Evolutionary conservation across 2,329 filamentous ascomycete species (phyloP), one percentile per base, ranked within the genome.

Genomic region (Capronia coronata): DNA sequence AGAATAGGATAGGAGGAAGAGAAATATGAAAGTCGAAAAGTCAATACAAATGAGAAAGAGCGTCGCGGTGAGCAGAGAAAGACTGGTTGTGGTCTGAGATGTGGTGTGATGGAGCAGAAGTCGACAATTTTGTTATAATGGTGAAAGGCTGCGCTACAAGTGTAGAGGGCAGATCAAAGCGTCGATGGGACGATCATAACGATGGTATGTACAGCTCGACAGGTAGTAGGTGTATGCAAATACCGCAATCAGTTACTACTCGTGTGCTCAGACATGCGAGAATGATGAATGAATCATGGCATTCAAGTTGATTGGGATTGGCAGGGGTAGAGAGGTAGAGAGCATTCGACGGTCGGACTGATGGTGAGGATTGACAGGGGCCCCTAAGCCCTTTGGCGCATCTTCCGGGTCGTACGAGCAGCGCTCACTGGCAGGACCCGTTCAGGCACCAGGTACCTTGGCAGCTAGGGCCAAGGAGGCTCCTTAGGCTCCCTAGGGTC

Each of bases 61-160:
- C 3, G 3, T 32, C 3, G 3, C 29, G 13, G 32, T 25, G 35
- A 32, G 22, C 34, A 35, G 18, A 25, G 41, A 18, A 16, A 29
- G 13, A 21, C 22, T 37, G 39, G 37, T 40, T 25, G 51, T 54
- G 51, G 51, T 38, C 39, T 54, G 64, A 83, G 82, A 61, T 76
- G 74, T 71, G 85, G 85, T 68, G 87, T 74, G 60, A 71, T 66
- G 52, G 23, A 39, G 43, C 25, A 38, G 32, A 32, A 32, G 7
- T 32, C 29, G 29, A 32, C 5, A 35, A 35, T 5, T 35, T n/a
- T n/a, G n/a, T n/a, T n/a, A 8, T 30, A 30, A 16, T 9, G 18
- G 18, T 16, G 18, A 38, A 38, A 7, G n/a, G 19, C 14, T n/a
- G 27, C 27, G 8, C 14, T 8, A n/a, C 13, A 37, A 21, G 37